These are phyloP conservation scores for Naganishia cerealis DNA, from an alignment of 1,284 basidiomycete genomes.

Conservation along the genomic window DNA sequence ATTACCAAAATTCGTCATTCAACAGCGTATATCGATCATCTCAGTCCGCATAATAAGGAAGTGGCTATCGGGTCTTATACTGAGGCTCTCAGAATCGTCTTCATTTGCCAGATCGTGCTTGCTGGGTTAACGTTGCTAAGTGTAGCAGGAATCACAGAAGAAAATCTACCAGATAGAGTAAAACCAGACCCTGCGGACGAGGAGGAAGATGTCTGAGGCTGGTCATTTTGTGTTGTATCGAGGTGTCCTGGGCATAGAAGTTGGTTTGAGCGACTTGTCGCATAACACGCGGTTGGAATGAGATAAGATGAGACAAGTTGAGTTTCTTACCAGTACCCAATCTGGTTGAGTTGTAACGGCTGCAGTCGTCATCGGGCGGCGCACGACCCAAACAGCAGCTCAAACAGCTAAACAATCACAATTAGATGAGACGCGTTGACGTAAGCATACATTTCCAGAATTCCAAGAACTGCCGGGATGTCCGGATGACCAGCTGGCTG, in stretches of 20 bases:
- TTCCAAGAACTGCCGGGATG: no score
- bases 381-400: no score
- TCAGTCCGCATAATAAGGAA: constrained; percentile 63
- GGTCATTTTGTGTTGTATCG: background rate
- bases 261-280: background rate
- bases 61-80: constrained; percentile 81
- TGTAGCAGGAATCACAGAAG: constrained; percentile 44
- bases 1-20: constrained; percentile 68
- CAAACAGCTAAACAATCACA: no score
- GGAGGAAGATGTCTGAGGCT: background rate
- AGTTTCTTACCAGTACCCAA: background rate
- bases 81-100: constrained; percentile 77
- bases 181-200: constrained; percentile 12
- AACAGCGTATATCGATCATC: constrained; percentile 70
- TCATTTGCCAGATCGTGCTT: constrained; percentile 67
- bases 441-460: no score
- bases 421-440: no score
- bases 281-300: background rate
- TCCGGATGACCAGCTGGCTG: no score
- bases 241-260: no score
- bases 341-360: no score
- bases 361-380: no score
- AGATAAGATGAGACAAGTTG: background rate
- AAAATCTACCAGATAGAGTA: constrained; percentile 25
- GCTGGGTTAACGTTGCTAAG: constrained; percentile 41